These are phyloP conservation scores for Gracilaria gracilis DNA, from an alignment of 23 red algal genomes.

Conservation along the genomic window DNA sequence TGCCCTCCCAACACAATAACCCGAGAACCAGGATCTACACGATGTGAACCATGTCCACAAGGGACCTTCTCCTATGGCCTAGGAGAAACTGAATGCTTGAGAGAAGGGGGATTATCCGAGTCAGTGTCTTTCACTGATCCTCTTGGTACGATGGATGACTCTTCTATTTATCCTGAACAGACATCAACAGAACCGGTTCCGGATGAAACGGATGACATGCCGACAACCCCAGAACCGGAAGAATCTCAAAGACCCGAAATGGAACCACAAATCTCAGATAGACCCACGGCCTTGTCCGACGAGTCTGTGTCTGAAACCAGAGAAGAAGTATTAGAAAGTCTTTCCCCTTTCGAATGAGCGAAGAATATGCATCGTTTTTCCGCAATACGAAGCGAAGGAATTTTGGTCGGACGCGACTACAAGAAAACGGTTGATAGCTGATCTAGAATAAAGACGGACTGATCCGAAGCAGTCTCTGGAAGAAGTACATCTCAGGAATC, in stretches of 20 bases:
- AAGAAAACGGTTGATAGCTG: too few species aligned
- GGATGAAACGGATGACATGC: slow-evolving; percentile 12
- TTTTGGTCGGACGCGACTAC: too few species aligned
- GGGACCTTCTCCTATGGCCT: slow-evolving; percentile 29
- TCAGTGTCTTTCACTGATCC: background rate
- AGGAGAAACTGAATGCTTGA: slow-evolving; percentile 30
- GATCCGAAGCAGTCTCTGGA: too few species aligned
- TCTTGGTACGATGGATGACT: background rate
- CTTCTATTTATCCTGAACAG: background rate
- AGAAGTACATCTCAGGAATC: too few species aligned
- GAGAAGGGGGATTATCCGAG: slow-evolving; percentile 11
- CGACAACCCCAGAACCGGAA: background rate
- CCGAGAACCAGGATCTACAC: slow-evolving; percentile 10
- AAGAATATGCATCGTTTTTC: background rate
- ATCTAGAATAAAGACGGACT: too few species aligned
- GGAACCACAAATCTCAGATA: background rate
- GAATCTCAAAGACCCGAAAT: slow-evolving; percentile 8
- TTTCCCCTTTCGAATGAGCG: background rate
- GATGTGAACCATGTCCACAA: background rate
- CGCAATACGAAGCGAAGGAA: background rate
- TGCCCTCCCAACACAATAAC: slow-evolving; percentile 28
- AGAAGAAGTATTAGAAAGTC: background rate
- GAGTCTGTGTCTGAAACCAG: background rate
- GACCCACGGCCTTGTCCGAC: background rate
- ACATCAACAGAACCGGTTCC: background rate